Base-by-base conservation (phyloP, 768 basidiomycete genomes). In the Scleroderma citrinum region DNA sequence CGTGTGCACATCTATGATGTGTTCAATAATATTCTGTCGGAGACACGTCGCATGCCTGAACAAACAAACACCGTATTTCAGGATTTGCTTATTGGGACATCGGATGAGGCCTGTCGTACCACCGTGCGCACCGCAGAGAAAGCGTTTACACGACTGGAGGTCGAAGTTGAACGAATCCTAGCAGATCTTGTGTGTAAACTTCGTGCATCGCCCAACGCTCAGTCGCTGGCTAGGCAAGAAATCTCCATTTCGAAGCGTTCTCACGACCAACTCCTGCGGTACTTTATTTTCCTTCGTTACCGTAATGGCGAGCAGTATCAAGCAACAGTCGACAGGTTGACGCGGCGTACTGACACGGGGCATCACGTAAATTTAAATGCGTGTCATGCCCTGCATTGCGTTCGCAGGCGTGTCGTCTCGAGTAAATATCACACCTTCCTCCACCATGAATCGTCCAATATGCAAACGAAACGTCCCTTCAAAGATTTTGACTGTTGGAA, bases 211-310 rank as follows among this genome's bases (percentile, higher is more conserved):
- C 23, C 44, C 13, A 40, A 36, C 24, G 5, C 41, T 13, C 51
- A 37, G 31, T n/a, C 40, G 30, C 23, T 47, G 7, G 1, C 16
- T 16, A 32, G 56, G 19, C 62, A 58, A 42, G 59, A 64, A 40
- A 7, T 61, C 1, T 7, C 54, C 2, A 51, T 57, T 52, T 54
- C 64, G 10, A 55, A 55, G 31, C 61, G 59, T 21, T 53, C 53
- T 24, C 60, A 72, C 13, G 70, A 74, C 34, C 59, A 59, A n/a
- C 52, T 82, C 2, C 69, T 75, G 10, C 74, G 72, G 50, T 82
- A 75, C 57, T 70, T 81, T 38, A 65, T 74, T 11, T 81, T 82
- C 53, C 63, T 82, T 0, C 73, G 80, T n/a, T 82, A 78, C 52
- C 68, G 81, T 13, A 82, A 82, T 50, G 74, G 77, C 54, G 61